These are phyloP conservation scores for Phascolomyces articulosus DNA, from an alignment of 371 early-diverging fungal genomes.

Conservation along the genomic window DNA sequence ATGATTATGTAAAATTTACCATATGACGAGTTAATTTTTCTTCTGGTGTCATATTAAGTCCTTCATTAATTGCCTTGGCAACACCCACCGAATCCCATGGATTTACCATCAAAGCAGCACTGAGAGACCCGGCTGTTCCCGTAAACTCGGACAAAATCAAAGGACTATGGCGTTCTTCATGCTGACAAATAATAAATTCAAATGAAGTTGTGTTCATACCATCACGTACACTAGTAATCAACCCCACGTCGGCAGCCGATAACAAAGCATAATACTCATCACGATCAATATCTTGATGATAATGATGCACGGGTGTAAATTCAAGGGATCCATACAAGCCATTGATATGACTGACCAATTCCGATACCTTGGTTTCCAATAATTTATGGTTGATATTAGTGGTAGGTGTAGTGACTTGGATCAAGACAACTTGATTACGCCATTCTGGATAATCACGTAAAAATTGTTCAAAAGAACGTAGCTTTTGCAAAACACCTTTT, in stretches of 20 bases:
- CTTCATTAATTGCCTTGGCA: constrained; percentile 86
- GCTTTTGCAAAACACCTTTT: constrained; percentile 97
- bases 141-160: constrained; percentile 98
- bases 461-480: constrained; percentile 94
- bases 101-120: constrained; percentile 92
- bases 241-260: constrained; percentile 93
- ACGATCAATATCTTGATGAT: constrained; percentile 93
- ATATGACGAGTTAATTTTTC: constrained; percentile 65
- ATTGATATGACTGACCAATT: constrained; percentile 93
- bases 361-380: constrained; percentile 86
- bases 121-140: constrained; percentile 95
- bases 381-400: constrained; percentile 57
- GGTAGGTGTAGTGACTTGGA: constrained; percentile 64
- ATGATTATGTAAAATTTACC: constrained; percentile 24
- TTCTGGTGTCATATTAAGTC: constrained; percentile 70
- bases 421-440: constrained; percentile 87
- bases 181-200: constrained; percentile 98
- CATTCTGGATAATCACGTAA: constrained; percentile 89
- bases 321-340: constrained; percentile 93
- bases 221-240: constrained; percentile 96
- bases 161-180: constrained; percentile 83
- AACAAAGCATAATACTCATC: constrained; percentile 97
- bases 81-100: constrained; percentile 97
- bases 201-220: constrained; percentile 99
- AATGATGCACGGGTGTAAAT: constrained; percentile 93